phyloP scores from a whole-genome alignment of 305 asterid species.

The Salvia sclarea region DNA sequence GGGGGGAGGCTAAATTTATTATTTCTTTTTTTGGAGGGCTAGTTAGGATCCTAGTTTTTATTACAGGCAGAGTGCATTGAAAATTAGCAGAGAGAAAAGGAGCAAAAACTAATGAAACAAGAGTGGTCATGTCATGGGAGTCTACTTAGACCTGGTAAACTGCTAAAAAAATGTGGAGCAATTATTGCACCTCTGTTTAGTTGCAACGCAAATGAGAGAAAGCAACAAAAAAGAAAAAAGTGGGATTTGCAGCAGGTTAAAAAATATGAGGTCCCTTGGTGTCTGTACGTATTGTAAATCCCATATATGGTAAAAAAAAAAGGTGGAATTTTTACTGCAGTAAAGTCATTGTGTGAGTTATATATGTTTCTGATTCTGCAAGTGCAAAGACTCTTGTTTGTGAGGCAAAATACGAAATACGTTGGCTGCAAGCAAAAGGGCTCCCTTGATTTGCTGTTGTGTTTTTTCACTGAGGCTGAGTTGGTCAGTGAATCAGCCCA shows the following conservation, averaged over 20 bases:
- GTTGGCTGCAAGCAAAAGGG: slow-evolving; percentile 9
- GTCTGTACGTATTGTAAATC: slow-evolving; percentile 33
- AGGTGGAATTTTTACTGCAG: slow-evolving; percentile 19
- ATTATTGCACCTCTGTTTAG: slow-evolving; percentile 34
- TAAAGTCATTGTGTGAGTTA: slow-evolving; percentile 12
- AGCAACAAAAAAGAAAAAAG: background rate
- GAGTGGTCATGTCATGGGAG: slow-evolving; percentile 18
- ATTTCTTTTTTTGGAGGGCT: background rate
- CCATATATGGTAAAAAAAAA: slow-evolving; percentile 33
- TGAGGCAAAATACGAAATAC: slow-evolving; percentile 10
- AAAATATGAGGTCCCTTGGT: slow-evolving; percentile 22
- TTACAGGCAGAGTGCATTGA: background rate
- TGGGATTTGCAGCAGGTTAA: slow-evolving; percentile 29
- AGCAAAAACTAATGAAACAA: slow-evolving; percentile 16
- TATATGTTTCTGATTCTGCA: slow-evolving; percentile 10
- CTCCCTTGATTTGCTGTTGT: background rate
- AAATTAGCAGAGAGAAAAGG: slow-evolving; percentile 1
- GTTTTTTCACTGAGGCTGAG: slow-evolving; percentile 22
- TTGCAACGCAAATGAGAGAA: slow-evolving; percentile 19
- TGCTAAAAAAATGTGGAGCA: slow-evolving; percentile 29
- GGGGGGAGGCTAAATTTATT: background rate
- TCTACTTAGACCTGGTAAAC: slow-evolving; percentile 26
- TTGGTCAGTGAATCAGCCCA: slow-evolving; percentile 40
- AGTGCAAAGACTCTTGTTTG: slow-evolving; percentile 6
- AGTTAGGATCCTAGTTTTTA: background rate